Conservation (phyloP, 108 stramenopile genomes). For the Bacterosira constricta region DNA sequence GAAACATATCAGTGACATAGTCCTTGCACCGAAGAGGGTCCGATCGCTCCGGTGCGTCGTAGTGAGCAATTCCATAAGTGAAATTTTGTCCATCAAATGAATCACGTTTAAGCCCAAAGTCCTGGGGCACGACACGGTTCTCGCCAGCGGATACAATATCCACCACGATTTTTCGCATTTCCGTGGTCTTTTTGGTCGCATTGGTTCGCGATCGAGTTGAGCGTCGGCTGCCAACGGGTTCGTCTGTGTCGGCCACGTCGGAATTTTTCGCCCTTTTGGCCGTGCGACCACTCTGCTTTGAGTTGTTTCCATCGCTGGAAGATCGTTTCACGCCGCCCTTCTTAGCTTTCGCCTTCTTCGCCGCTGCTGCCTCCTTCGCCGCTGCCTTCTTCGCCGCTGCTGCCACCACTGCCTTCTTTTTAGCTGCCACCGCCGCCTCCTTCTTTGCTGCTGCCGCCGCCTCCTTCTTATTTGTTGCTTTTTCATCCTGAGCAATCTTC, state of each 20-base stretch:
- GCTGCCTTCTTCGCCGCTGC: neutral
- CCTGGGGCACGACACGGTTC: slow-evolving; percentile 32
- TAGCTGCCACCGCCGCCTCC: neutral
- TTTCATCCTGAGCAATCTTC: slow-evolving; percentile 2
- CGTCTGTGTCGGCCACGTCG: neutral
- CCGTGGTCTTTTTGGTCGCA: neutral
- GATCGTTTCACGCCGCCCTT: slow-evolving; percentile 23
- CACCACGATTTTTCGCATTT: neutral
- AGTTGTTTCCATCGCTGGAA: slow-evolving; percentile 15
- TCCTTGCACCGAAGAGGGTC: slow-evolving; percentile 38
- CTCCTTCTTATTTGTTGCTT: slow-evolving; percentile 2
- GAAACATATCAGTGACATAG: slow-evolving; percentile 88
- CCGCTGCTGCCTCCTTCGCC: neutral
- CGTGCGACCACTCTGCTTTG: slow-evolving; percentile 1
- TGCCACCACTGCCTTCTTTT: slow-evolving; percentile 5
- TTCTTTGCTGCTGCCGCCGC: neutral
- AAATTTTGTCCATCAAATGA: slow-evolving; percentile 30
- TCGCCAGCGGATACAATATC: slow-evolving; percentile 13
- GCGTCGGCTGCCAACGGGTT: neutral
- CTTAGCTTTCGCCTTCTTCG: neutral
- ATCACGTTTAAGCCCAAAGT: slow-evolving; percentile 30
- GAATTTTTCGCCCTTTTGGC: slow-evolving; percentile 20
- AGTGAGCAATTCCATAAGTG: slow-evolving; percentile 48
- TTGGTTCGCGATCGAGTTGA: neutral
- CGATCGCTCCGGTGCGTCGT: slow-evolving; percentile 35